Conservation (phyloP, 306 rosid species). For the Styphnolobium japonicum region DNA sequence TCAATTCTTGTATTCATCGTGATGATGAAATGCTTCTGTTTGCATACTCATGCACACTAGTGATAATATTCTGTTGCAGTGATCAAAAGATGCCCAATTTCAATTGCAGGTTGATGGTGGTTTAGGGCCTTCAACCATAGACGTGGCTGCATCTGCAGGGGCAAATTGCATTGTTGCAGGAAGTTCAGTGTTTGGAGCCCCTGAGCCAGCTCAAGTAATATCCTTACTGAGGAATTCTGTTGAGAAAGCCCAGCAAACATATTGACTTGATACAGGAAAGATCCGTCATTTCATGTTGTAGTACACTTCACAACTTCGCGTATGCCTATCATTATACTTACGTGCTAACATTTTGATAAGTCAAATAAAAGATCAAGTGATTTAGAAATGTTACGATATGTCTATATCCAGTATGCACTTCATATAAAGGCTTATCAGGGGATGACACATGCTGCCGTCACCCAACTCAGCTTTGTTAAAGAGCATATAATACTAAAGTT, state of each 20-base stretch:
- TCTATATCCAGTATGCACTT: background rate
- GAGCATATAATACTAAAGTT: background rate
- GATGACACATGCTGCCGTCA: background rate
- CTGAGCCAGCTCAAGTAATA: slow-evolving; percentile 77
- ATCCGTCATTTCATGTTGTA: background rate
- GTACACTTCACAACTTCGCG: background rate
- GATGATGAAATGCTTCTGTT: slow-evolving; percentile 4
- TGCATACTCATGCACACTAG: background rate
- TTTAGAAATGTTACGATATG: background rate
- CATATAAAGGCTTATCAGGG: background rate
- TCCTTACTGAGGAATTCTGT: slow-evolving; percentile 67
- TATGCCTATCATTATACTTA: background rate
- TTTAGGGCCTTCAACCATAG: slow-evolving; percentile 91
- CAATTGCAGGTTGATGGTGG: slow-evolving; percentile 91
- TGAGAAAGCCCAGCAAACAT: slow-evolving; percentile 52
- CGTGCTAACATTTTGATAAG: background rate
- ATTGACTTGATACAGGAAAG: slow-evolving; percentile 31
- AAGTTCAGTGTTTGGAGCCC: slow-evolving; percentile 92
- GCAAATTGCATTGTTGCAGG: slow-evolving; percentile 98
- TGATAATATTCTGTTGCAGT: background rate
- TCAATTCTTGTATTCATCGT: background rate
- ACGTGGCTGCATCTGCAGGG: slow-evolving; percentile 74
- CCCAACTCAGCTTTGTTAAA: slow-evolving; percentile 3
- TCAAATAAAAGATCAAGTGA: slow-evolving; percentile 28
- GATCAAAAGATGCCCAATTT: slow-evolving; percentile 12